phyloP scores from a whole-genome alignment of 2,329 filamentous ascomycete species.

The Stachybotrys echinatus region DNA sequence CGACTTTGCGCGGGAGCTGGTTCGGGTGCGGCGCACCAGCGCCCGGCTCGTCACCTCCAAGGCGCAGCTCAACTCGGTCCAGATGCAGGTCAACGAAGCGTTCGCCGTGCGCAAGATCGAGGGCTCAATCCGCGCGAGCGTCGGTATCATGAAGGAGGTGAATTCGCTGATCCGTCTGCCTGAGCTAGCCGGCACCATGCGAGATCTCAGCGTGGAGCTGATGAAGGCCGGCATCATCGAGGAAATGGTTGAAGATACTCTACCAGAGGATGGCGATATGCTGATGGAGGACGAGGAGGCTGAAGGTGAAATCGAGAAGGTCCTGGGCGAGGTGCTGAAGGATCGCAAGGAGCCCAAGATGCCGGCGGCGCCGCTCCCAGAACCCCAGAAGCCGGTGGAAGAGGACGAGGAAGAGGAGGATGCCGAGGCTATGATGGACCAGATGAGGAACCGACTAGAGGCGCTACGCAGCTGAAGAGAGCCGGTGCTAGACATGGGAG shows the following conservation, averaged over 20 bases:
- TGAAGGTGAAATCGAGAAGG: conserved; percentile 82
- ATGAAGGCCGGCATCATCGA: conserved; percentile 96
- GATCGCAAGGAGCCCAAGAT: conserved; percentile 62
- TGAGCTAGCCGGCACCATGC: conserved; percentile 83
- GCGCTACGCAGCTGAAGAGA: conserved; percentile 71
- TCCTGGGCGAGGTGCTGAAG: conserved; percentile 85
- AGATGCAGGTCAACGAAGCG: conserved; percentile 97
- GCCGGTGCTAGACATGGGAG: neutral
- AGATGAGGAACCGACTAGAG: conserved; percentile 90
- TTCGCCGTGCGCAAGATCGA: conserved; percentile 96
- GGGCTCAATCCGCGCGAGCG: conserved; percentile 78
- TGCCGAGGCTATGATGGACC: conserved; percentile 82
- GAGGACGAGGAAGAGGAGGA: conserved; percentile 61
- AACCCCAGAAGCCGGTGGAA: conserved; percentile 46
- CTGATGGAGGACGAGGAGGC: conserved; percentile 73
- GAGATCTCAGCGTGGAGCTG: conserved; percentile 77
- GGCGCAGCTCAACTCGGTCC: conserved; percentile 85
- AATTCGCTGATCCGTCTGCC: conserved; percentile 81
- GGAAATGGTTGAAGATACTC: conserved; percentile 86
- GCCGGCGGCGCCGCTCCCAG: conserved; percentile 50
- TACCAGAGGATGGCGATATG: conserved; percentile 69
- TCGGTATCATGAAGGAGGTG: conserved; percentile 95
- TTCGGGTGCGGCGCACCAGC: conserved; percentile 73
- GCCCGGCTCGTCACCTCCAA: conserved; percentile 77
- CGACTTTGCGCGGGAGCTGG: conserved; percentile 81